Conservation (phyloP, 345 rosid genomes). For the Rhizophora mangle region DNA sequence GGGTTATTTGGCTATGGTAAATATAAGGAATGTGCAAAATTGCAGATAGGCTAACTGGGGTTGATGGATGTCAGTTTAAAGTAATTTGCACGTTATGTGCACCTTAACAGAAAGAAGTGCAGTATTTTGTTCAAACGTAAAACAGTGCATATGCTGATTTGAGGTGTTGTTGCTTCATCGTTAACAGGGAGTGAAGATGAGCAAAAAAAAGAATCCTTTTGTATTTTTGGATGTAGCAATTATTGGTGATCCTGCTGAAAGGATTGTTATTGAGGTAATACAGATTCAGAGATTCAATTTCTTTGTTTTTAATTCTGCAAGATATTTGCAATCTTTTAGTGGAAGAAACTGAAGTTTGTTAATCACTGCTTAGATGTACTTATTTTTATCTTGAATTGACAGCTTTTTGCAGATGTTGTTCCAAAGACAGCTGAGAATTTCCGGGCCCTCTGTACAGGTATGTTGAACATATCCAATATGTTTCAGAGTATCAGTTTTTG, state of each 20-base stretch:
- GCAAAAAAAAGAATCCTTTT: conserved; percentile 69
- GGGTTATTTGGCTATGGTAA: too few species aligned
- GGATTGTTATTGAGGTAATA: conserved; percentile 78
- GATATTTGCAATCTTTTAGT: background rate
- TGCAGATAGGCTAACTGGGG: too few species aligned
- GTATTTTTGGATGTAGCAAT: conserved; percentile 76
- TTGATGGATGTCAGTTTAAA: too few species aligned
- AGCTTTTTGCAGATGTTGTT: conserved; percentile 89
- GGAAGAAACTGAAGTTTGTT: background rate
- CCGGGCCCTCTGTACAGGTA: conserved; percentile 95
- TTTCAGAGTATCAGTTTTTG: background rate
- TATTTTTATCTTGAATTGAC: conserved; percentile 21
- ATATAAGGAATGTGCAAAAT: too few species aligned
- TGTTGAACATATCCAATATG: background rate
- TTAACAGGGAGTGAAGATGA: conserved; percentile 38
- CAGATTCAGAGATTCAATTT: conserved; percentile 1
- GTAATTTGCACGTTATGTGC: too few species aligned
- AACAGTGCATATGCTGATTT: conserved; percentile 5
- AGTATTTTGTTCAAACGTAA: background rate
- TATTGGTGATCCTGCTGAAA: conserved; percentile 62
- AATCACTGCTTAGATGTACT: background rate
- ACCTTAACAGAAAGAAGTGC: background rate
- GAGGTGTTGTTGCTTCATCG: background rate
- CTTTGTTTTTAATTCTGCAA: background rate
- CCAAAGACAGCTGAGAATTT: conserved; percentile 96